These are phyloP conservation scores for Verticillium alfalfae DNA, from an alignment of 2,329 filamentous ascomycete species.

Conservation along the genomic window DNA sequence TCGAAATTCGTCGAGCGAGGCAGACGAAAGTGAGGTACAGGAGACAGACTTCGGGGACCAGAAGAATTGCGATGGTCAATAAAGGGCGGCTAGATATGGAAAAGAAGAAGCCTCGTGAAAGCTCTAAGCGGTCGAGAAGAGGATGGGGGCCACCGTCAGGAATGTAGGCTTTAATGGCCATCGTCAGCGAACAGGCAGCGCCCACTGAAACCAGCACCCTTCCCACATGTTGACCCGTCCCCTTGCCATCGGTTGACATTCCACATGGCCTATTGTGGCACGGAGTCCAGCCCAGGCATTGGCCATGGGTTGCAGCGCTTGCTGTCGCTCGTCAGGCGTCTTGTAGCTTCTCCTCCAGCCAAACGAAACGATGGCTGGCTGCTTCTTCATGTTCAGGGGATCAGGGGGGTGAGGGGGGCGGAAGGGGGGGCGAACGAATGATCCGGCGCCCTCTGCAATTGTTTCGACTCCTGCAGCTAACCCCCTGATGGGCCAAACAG, in stretches of 20 bases:
- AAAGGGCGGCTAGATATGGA: not conserved
- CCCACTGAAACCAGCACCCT: not conserved
- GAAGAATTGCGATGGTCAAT: not conserved
- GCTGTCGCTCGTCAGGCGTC: not conserved
- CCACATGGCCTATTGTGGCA: not conserved
- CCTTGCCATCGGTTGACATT: not conserved
- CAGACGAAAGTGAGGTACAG: not conserved
- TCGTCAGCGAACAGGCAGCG: not conserved
- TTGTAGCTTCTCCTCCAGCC: not conserved
- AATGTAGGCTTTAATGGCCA: not conserved
- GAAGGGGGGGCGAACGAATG: not conserved
- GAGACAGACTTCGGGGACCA: not conserved
- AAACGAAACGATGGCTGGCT: not conserved
- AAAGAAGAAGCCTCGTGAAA: not conserved
- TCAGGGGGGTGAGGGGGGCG: too few relatives aligned
- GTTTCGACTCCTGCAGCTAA: not conserved
- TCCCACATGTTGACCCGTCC: not conserved
- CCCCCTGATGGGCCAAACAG: not conserved
- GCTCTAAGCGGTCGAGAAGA: not conserved
- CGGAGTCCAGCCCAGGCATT: not conserved
- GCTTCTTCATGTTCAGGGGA: not conserved
- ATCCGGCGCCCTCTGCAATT: not conserved
- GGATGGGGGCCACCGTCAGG: not conserved
- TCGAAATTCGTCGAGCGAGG: not conserved
- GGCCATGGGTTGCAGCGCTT: not conserved